Evolutionary conservation across 78 protist genomes (phyloP), one percentile per base, ranked within the genome.

Genomic region (Dictyostelium brefeldianum): DNA sequence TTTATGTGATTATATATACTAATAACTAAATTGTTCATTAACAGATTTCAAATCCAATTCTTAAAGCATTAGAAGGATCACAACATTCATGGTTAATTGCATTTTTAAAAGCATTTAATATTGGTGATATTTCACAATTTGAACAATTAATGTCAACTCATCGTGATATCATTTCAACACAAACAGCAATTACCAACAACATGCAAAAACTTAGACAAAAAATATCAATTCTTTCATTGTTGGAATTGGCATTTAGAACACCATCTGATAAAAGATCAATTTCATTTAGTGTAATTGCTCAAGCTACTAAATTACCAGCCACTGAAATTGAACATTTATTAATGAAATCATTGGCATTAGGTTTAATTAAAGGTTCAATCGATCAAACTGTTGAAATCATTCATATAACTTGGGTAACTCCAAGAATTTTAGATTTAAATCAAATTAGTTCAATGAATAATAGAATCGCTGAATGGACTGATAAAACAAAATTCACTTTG

Each of bases 341-440:
- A 57, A 91, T 96, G 96, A 91, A 96, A 78, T 94, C 96, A 25
- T 77, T 96, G 17, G 91, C 98, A 17, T 83, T 95, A 71, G 48
- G 41, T 62, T 77, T 96, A 27, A 89, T 96, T 53, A 71, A 85
- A 53, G 98, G 98, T 54, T n/a, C 31, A 20, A 95, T 96, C 79
- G 97, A 96, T 78, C 89, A 95, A 50, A 89, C 87, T 25, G 89
- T 81, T 50, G 95, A 91, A 51, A 95, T 70, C 8, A 43, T 96
- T 56, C 71, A 69, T 5, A 90, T 95, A 41, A 41, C 85, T 20
- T 95, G 97, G 98, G 98, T 91, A 6, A 84, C 84, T 27, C 98
- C 98, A 77, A 83, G 98, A 74, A 90, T 96, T 46, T 82, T 96
- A 43, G 95, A 91, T 65, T 48, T 78, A 64, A 70, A 69, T 69